Conservation (phyloP, 148 eudicot species). For the Persicaria tinctoria region DNA sequence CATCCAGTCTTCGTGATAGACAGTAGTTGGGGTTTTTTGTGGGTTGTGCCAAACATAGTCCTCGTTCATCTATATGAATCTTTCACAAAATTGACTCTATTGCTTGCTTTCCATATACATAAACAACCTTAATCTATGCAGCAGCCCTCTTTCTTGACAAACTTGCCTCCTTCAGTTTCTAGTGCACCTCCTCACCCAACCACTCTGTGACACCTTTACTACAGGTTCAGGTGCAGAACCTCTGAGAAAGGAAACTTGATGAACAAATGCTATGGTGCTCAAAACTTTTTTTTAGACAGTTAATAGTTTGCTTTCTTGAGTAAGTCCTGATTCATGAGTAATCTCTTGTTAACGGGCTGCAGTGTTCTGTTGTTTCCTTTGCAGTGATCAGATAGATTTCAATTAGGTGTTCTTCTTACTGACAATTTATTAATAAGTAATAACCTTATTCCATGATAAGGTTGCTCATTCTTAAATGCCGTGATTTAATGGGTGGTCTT, state of each 20-base stretch:
- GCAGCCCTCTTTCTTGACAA: neutral
- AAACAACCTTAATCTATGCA: neutral
- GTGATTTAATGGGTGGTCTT: neutral
- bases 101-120: neutral
- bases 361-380: neutral
- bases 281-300: neutral
- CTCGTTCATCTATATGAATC: too few species aligned
- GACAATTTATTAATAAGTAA: neutral
- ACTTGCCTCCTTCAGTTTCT: neutral
- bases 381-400: neutral
- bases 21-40: too few species aligned
- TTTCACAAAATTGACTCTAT: neutral
- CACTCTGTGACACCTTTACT: neutral
- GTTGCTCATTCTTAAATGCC: neutral
- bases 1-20: too few species aligned
- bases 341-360: neutral
- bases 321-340: neutral
- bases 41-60: too few species aligned
- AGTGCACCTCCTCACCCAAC: neutral
- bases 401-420: neutral
- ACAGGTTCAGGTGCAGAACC: neutral
- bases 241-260: neutral
- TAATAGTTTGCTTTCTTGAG: too few species aligned
- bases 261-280: neutral
- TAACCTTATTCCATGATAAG: neutral